Conservation (phyloP, 176 grass and related monocot species). For the Lolium multiflorum region DNA sequence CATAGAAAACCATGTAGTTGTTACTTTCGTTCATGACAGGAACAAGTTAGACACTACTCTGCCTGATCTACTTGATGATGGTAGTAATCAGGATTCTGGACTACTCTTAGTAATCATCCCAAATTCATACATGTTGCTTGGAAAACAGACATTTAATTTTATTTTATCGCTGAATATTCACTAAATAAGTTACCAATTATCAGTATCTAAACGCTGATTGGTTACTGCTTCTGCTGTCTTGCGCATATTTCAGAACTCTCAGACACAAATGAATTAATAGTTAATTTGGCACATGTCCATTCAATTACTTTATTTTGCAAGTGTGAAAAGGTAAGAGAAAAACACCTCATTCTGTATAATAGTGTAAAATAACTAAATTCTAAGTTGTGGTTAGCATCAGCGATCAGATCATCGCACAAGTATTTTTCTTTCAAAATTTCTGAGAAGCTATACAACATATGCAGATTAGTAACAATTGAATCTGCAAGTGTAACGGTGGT, state of each 20-base stretch:
- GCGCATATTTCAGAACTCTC: not conserved
- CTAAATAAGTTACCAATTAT: not conserved
- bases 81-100: not conserved
- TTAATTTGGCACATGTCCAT: not conserved
- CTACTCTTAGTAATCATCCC: not conserved
- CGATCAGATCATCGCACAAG: not conserved
- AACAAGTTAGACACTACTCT: not conserved
- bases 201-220: not conserved
- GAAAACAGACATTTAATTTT: not conserved
- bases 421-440: not conserved
- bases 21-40: conserved; percentile 5
- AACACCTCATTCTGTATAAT: not conserved
- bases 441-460: not conserved
- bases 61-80: conserved; percentile 2
- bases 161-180: not conserved
- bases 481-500: not conserved
- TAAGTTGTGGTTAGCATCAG: not conserved
- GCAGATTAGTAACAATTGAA: not conserved
- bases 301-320: not conserved
- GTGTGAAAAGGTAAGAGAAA: not conserved
- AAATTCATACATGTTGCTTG: not conserved
- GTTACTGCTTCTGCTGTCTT: not conserved
- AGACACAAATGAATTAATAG: not conserved
- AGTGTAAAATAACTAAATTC: not conserved
- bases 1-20: not conserved